Evolutionary conservation across 495 filamentous ascomycete genomes (phyloP).

Genomic region (Cercophora samala): DNA sequence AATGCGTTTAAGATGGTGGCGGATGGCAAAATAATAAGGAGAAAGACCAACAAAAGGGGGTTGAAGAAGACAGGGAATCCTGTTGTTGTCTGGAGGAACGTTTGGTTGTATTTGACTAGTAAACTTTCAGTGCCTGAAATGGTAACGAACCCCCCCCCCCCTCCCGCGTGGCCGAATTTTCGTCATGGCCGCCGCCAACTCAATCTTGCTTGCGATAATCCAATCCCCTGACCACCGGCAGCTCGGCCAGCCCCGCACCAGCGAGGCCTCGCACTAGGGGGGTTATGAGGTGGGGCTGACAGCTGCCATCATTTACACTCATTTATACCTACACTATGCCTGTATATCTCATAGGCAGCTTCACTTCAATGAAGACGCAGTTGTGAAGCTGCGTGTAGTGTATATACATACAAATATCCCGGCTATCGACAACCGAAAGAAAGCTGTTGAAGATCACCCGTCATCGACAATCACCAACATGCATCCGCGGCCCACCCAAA

Average conservation of each 20-base stretch:
- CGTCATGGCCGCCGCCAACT: conserved; percentile 13
- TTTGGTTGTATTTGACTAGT: neutral
- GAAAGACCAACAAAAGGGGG: neutral
- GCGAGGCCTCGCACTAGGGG: neutral
- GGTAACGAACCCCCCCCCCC: neutral
- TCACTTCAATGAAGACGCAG: too few species aligned
- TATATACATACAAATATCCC: too few species aligned
- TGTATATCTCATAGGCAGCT: too few species aligned
- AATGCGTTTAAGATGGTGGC: conserved; percentile 8
- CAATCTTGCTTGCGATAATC: neutral
- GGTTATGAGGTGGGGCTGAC: neutral
- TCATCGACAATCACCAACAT: too few species aligned
- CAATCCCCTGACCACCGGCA: neutral
- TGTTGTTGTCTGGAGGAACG: neutral
- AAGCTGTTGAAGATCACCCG: too few species aligned
- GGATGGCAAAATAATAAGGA: neutral
- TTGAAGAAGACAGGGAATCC: neutral
- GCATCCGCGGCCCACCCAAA: neutral
- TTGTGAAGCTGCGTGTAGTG: too few species aligned
- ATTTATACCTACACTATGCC: neutral
- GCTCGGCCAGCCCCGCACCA: neutral
- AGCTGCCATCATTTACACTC: neutral
- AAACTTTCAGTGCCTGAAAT: conserved; percentile 13
- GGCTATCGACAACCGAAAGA: too few species aligned
- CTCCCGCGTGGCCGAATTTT: conserved; percentile 22